These are phyloP conservation scores for Zygosaccharomyces pseudobailii DNA, from an alignment of 1,139 yeast species.

Conservation along the genomic window DNA sequence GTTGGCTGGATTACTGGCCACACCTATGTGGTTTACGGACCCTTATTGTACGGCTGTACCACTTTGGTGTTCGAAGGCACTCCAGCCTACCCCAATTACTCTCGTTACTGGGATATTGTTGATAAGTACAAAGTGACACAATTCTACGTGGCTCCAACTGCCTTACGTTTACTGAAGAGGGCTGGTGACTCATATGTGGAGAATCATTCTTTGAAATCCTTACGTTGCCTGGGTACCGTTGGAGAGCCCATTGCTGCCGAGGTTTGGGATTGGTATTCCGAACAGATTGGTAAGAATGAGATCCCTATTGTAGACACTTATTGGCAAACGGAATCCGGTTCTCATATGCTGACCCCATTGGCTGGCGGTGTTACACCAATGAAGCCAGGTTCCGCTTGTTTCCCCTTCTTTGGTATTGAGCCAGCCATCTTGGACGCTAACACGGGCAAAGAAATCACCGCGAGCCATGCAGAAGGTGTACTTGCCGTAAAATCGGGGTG, in stretches of 20 bases:
- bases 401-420: constrained; percentile 72
- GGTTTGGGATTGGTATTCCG: constrained; percentile 90
- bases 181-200: constrained; percentile 71
- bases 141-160: constrained; percentile 89
- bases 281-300: constrained; percentile 67
- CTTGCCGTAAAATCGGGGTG: constrained; percentile 65
- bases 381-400: constrained; percentile 74
- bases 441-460: constrained; percentile 59
- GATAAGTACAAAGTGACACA: constrained; percentile 74
- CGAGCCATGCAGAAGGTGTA: constrained; percentile 68
- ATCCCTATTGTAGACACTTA: constrained; percentile 75
- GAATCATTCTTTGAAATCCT: constrained; percentile 56
- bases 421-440: constrained; percentile 69
- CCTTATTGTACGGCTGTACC: constrained; percentile 71
- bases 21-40: constrained; percentile 79
- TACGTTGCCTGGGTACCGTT: constrained; percentile 77
- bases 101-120: constrained; percentile 81
- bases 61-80: constrained; percentile 83
- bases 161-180: constrained; percentile 73
- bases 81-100: constrained; percentile 75
- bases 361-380: constrained; percentile 63
- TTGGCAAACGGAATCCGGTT: constrained; percentile 83
- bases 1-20: constrained; percentile 91
- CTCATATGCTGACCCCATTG: constrained; percentile 66
- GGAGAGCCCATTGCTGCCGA: constrained; percentile 94